Base-by-base conservation (phyloP, 257 asterid genomes). In the Solanum paucissectum region DNA sequence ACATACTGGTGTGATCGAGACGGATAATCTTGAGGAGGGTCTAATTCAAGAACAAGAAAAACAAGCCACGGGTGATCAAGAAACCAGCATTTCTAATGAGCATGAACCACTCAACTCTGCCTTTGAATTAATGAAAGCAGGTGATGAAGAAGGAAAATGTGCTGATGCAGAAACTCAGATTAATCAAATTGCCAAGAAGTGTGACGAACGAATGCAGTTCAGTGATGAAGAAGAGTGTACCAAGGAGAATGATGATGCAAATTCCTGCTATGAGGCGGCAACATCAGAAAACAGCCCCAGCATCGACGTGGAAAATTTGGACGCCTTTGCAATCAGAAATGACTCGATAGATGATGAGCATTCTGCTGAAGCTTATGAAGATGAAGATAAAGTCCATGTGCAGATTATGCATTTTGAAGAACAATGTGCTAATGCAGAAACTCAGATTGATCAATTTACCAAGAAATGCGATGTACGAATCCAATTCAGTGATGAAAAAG, bases 251-350 rank as follows among this genome's bases (percentile, higher is more conserved):
- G 87, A 29, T 73, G 33, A 21, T 36, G 82, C 33, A 12, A 34
- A 20, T 38, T 25, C 3, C 18, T 37, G 52, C 83, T 38, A n/a
- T 7, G 87, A 83, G 52, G 62, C 76, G 72, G 76, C 68, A 79
- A 72, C 29, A 11, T 87, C 87, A 23, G 92, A 75, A 66, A 64
- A 68, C 71, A 49, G 37, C 11, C 38, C 4, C 32, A 12, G 16
- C 52, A 81, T 37, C 16, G 12, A 66, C 21, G 86, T 52, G 34
- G 88, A 87, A 85, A 86, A 58, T 46, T 87, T 84, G 62, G 89
- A 12, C 9, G 36, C 90, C 23, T 46, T 42, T 79, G 88, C 2
- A 76, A 77, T 85, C 74, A 71, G 18, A 13, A 34, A 52, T 9
- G 82, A 1, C 55, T 75, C 21, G 8, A 11, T 74, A 74, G 32